Conservation (phyloP, 1,139 yeast genomes). For the Candida sojae region DNA sequence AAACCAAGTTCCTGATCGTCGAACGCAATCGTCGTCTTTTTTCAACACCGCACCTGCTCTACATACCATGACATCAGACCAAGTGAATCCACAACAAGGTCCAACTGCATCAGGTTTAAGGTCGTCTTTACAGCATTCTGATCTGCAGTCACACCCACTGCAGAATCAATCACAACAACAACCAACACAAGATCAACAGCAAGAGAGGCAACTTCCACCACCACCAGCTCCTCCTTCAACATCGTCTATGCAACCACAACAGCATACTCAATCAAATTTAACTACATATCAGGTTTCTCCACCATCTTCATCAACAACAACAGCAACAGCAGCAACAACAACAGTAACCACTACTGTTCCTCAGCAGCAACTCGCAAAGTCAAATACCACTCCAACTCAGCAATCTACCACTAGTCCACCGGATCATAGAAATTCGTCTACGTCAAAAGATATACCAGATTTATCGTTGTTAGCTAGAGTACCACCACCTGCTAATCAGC, state of each 20-base stretch:
- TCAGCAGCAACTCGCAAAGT: conserved; percentile 8
- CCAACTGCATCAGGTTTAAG: conserved; percentile 14
- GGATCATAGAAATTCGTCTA: conserved; percentile 13
- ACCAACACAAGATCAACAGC: conserved; percentile 17
- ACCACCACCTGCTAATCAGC: conserved; percentile 98
- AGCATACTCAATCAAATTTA: conserved; percentile 4
- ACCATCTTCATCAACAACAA: neutral
- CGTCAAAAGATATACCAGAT: conserved; percentile 59
- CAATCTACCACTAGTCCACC: conserved; percentile 11
- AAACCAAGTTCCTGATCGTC: conserved; percentile 14
- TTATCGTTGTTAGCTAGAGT: conserved; percentile 72
- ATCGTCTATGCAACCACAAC: conserved; percentile 7
- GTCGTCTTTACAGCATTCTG: conserved; percentile 14
- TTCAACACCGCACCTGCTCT: conserved; percentile 23
- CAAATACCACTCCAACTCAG: conserved; percentile 17
- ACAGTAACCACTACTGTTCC: neutral
- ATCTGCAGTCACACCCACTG: conserved; percentile 9
- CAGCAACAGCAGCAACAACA: conserved; percentile 4
- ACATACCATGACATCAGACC: conserved; percentile 14
- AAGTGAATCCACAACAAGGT: conserved; percentile 10
- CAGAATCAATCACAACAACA: conserved; percentile 15
- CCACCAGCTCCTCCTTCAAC: conserved; percentile 14
- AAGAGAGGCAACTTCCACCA: conserved; percentile 15
- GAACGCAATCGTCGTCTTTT: conserved; percentile 37
- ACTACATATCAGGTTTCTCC: conserved; percentile 8